A percentile compares a stretch with the other conserved stretches of the same genome.
Conservation (phyloP, 2,329 filamentous ascomycete species). For the Neocucurbitaria cava region DNA sequence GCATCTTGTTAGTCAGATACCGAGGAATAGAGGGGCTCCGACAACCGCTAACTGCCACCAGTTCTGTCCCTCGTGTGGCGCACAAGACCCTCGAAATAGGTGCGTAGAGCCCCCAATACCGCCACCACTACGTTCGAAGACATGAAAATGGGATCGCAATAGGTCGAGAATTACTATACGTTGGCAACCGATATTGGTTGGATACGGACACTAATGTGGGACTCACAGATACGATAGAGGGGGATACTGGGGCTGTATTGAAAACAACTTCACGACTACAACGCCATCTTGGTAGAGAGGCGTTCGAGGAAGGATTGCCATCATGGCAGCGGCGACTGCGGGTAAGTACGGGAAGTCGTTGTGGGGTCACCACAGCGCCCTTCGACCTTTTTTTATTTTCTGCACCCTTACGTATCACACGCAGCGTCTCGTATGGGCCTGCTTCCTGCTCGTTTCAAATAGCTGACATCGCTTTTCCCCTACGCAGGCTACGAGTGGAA, state of each 20-base stretch:
- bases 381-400: conserved; percentile 29
- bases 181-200: conserved; percentile 1
- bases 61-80: conserved; percentile 35
- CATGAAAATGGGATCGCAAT: neutral
- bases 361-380: conserved; percentile 28
- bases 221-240: conserved; percentile 19
- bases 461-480: conserved; percentile 44
- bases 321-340: conserved; percentile 51
- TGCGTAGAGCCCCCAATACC: conserved; percentile 32
- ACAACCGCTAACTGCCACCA: conserved; percentile 44
- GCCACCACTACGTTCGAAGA: conserved; percentile 7
- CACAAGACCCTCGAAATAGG: conserved; percentile 40
- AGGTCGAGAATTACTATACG: conserved; percentile 1
- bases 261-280: conserved; percentile 9
- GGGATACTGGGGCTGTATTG: conserved; percentile 17
- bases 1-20: conserved; percentile 33
- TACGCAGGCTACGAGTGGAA: conserved; percentile 51
- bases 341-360: conserved; percentile 43
- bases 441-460: conserved; percentile 33
- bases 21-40: conserved; percentile 39
- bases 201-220: conserved; percentile 24
- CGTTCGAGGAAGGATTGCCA: conserved; percentile 33
- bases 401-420: conserved; percentile 19
- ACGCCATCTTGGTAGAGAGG: conserved; percentile 24
- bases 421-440: conserved; percentile 25